phyloP scores from a whole-genome alignment of 192 early-diverging fungal species.

The Gaertneriomyces semiglobifer region DNA sequence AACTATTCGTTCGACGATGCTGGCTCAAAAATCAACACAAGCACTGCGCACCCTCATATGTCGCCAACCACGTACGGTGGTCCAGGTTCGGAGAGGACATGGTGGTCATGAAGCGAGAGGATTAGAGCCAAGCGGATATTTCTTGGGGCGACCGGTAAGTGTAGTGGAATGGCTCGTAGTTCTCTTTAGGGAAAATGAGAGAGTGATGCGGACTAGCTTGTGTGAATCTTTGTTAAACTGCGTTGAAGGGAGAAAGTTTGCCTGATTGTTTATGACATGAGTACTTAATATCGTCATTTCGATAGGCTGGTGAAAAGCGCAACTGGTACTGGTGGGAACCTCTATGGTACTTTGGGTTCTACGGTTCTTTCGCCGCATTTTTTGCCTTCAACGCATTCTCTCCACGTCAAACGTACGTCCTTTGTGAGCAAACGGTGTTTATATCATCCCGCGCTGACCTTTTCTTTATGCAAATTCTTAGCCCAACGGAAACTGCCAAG shows the following conservation, averaged over 20 bases:
- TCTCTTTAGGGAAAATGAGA: background rate
- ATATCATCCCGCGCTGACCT: too few species aligned
- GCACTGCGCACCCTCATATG: background rate
- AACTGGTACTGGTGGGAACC: constrained; percentile 45
- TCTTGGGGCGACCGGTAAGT: constrained; percentile 23
- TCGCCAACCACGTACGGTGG: background rate
- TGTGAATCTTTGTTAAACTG: background rate
- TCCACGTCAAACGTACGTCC: constrained; percentile 28
- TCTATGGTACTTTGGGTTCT: constrained; percentile 40
- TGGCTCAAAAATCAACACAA: background rate
- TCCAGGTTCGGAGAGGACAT: constrained; percentile 13
- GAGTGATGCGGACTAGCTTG: background rate
- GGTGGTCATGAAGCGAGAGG: constrained; percentile 16
- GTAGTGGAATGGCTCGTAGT: background rate
- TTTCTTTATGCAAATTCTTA: background rate
- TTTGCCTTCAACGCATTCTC: constrained; percentile 32
- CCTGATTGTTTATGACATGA: too few species aligned
- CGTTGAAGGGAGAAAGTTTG: background rate
- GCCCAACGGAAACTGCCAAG: constrained; percentile 26
- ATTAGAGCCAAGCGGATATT: constrained; percentile 25
- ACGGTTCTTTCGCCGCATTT: constrained; percentile 30
- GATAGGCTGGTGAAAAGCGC: constrained; percentile 16
- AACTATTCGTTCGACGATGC: too few species aligned
- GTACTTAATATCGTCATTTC: background rate
- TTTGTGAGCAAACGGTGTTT: background rate